Base-by-base conservation (phyloP, 768 basidiomycete species). In the Hypholoma fasciculare region DNA sequence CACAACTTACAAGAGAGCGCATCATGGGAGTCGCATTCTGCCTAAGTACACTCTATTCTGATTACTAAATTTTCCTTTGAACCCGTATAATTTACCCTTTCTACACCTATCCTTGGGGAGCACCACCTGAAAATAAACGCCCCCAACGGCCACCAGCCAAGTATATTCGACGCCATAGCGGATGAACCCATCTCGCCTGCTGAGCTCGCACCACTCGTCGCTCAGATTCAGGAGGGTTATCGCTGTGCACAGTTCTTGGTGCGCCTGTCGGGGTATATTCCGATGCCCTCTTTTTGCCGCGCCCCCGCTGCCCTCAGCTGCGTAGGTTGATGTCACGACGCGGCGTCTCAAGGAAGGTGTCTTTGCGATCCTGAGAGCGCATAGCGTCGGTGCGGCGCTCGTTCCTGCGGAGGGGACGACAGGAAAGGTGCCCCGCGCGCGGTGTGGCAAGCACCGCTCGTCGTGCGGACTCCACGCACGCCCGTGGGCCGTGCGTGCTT, bases 41-140 rank as follows among this genome's bases (percentile, higher is more conserved):
- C n/a, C n/a, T n/a, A n/a, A n/a, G n/a, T n/a, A n/a, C n/a, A n/a
- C n/a, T 87, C 87, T 1, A 76, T 86, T 39, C 74, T 93, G 16
- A 80, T 92, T 61, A 90, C 89, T 42, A 93, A 93, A 73, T 93
- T 93, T 68, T 88, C 89, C 0, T 93, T 92, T 70, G 90, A 93
- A 71, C 87, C 90, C 1, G 89, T 91, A 12, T 93, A 87, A 69
- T 89, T 87, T 60, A 91, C 86, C 61, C 85, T 92, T 17, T 82
- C 86, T 3, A 84, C 88, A 0, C 69, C 78, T 3, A 68, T 86
- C 36, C 60, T 52, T 57, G 42, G 16, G 12, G 30, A 54, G 58
- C 49, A 55, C 62, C 38, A 38, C 11, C 37, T 55, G 23, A 40
- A 56, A 56, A 27, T 63, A 51, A 54, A 58, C 40, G 51, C 34